Percentiles rank a stretch among this genome's conserved stretches.
phyloP scores from a whole-genome alignment of 306 rosid species.

The Vicia sativa region DNA sequence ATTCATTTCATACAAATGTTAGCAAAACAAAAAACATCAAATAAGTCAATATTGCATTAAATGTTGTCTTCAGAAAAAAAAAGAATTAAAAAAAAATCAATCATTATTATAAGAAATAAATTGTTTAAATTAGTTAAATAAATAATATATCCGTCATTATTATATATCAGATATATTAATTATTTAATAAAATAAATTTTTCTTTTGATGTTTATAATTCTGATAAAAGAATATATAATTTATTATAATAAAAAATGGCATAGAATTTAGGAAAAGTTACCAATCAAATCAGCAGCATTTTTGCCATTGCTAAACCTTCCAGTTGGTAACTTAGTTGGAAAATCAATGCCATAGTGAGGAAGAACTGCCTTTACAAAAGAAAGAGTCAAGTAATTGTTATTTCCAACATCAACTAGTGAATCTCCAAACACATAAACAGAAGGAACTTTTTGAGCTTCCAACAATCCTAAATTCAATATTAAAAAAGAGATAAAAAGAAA shows the following conservation, averaged over 20 bases:
- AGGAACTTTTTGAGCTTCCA: conserved; percentile 56
- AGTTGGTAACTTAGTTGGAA: conserved; percentile 55
- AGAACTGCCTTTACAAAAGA: conserved; percentile 59
- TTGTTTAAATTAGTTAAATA: too few species aligned
- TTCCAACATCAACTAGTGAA: conserved; percentile 82
- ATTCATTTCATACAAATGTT: conserved; percentile 30
- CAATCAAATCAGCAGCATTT: conserved; percentile 73
- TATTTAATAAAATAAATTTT: too few species aligned
- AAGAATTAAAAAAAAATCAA: too few species aligned
- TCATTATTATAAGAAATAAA: too few species aligned
- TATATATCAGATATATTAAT: too few species aligned
- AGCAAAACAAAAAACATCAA: too few species aligned
- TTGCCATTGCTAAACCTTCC: conserved; percentile 81
- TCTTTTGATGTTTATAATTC: too few species aligned
- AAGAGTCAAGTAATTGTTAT: conserved; percentile 61
- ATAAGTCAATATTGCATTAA: too few species aligned
- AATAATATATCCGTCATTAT: too few species aligned
- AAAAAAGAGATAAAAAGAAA: conserved; percentile 30
- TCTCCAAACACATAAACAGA: conserved; percentile 80
- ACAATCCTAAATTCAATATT: conserved; percentile 31
- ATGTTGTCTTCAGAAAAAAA: too few species aligned
- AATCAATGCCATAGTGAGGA: conserved; percentile 68
- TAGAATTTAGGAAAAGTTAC: conserved; percentile 36
- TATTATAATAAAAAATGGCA: too few species aligned
- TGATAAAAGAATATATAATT: too few species aligned